These are phyloP conservation scores for Solanum virginianum DNA, from an alignment of 257 asterid genomes.

Conservation along the genomic window DNA sequence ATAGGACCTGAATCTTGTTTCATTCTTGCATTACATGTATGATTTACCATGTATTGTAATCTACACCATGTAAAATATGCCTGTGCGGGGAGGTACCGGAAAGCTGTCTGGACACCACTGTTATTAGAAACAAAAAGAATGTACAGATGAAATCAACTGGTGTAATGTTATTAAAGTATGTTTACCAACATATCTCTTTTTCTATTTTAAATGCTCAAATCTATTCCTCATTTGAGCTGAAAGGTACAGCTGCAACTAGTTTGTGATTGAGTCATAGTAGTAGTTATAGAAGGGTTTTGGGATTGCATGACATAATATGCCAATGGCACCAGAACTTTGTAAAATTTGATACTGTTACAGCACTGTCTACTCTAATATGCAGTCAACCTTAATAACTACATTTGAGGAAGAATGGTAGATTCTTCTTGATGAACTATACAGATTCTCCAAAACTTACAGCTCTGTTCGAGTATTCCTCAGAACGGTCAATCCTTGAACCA, in stretches of 20 bases:
- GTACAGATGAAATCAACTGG: not conserved
- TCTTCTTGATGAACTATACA: not conserved
- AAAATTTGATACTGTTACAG: not conserved
- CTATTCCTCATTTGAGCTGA: not conserved
- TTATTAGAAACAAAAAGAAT: not conserved
- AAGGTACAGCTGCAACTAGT: not conserved
- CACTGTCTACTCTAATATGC: not conserved
- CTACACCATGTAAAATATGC: not conserved
- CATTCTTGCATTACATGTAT: not conserved
- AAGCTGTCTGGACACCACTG: not conserved
- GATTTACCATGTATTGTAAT: not conserved
- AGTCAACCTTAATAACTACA: not conserved
- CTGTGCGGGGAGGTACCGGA: not conserved
- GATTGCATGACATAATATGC: not conserved
- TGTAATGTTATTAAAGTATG: not conserved
- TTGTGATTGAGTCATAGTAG: not conserved
- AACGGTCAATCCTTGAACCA: slow-evolving; percentile 3
- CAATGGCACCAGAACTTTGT: not conserved
- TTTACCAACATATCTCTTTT: not conserved
- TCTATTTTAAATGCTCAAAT: not conserved
- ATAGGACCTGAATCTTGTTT: not conserved
- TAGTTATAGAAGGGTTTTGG: not conserved
- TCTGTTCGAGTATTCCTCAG: not conserved
- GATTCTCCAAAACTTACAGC: not conserved
- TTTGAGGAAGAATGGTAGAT: not conserved